These are phyloP conservation scores for Ustulina deusta DNA, from an alignment of 2,329 filamentous ascomycete species.

Conservation along the genomic window DNA sequence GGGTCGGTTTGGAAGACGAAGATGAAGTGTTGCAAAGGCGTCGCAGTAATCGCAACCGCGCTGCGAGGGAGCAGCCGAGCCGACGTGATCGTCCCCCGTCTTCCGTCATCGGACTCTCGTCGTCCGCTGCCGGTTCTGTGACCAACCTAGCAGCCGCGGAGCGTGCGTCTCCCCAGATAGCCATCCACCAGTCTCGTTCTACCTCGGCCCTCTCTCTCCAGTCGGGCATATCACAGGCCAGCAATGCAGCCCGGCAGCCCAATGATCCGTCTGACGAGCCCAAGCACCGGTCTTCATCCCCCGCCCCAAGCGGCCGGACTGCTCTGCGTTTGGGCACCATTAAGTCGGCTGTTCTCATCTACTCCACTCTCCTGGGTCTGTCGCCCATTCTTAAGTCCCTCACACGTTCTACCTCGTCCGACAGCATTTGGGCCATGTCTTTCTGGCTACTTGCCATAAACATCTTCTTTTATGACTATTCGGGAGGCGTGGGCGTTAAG, in stretches of 20 bases:
- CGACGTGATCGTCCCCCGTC: conserved; percentile 47
- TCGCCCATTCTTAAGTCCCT: conserved; percentile 96
- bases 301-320: conserved; percentile 55
- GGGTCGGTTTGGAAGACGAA: conserved; percentile 75
- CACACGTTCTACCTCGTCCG: conserved; percentile 90
- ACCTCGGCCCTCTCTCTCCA: conserved; percentile 68
- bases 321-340: conserved; percentile 78
- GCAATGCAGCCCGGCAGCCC: conserved; percentile 46
- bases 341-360: conserved; percentile 93
- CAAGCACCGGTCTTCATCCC: conserved; percentile 51
- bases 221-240: conserved; percentile 56
- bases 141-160: conserved; percentile 55
- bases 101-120: conserved; percentile 41
- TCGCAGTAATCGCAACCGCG: conserved; percentile 54
- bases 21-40: conserved; percentile 55
- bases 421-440: conserved; percentile 98
- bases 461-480: conserved; percentile 98
- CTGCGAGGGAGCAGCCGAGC: conserved; percentile 48
- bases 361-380: conserved; percentile 89
- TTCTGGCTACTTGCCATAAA: conserved; percentile 95
- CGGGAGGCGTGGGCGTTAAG: conserved; percentile 72
- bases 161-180: conserved; percentile 48
- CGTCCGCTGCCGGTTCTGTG: conserved; percentile 60
- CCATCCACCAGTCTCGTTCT: conserved; percentile 61
- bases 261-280: conserved; percentile 52